phyloP scores from a whole-genome alignment of 345 rosid genomes.

The Ricinus communis region DNA sequence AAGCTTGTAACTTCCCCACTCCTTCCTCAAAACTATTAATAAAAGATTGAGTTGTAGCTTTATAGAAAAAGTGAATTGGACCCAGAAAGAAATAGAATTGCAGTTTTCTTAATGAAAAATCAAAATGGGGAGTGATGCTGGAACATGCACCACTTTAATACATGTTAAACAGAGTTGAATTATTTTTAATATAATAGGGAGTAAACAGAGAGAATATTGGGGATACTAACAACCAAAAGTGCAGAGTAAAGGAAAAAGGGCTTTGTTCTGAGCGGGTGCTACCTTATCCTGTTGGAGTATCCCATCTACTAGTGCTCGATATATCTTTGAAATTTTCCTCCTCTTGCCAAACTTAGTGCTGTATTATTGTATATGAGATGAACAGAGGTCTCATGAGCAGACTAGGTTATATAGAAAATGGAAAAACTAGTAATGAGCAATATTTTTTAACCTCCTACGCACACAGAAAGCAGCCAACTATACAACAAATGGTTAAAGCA shows the following conservation, averaged over 20 bases:
- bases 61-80: too few relatives aligned
- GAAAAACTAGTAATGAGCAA: background rate
- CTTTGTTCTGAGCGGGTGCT: too few relatives aligned
- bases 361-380: constrained; percentile 23
- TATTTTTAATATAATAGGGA: too few relatives aligned
- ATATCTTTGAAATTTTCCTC: constrained; percentile 71
- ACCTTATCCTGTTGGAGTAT: constrained; percentile 66
- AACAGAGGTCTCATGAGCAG: constrained; percentile 14
- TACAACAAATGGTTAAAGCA: background rate
- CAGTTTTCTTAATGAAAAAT: too few relatives aligned
- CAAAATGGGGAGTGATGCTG: too few relatives aligned
- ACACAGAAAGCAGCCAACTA: constrained; percentile 4
- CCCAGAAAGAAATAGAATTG: too few relatives aligned
- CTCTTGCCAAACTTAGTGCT: constrained; percentile 29
- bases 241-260: background rate
- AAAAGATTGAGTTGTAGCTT: too few relatives aligned
- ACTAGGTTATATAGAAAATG: background rate
- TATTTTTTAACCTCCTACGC: background rate
- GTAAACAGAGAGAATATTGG: too few relatives aligned
- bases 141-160: too few relatives aligned
- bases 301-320: constrained; percentile 71
- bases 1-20: too few relatives aligned
- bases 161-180: too few relatives aligned
- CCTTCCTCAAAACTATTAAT: too few relatives aligned
- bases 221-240: background rate